These are phyloP conservation scores for Talaromyces atroroseus DNA, from an alignment of 2,329 filamentous ascomycete species.

Conservation along the genomic window DNA sequence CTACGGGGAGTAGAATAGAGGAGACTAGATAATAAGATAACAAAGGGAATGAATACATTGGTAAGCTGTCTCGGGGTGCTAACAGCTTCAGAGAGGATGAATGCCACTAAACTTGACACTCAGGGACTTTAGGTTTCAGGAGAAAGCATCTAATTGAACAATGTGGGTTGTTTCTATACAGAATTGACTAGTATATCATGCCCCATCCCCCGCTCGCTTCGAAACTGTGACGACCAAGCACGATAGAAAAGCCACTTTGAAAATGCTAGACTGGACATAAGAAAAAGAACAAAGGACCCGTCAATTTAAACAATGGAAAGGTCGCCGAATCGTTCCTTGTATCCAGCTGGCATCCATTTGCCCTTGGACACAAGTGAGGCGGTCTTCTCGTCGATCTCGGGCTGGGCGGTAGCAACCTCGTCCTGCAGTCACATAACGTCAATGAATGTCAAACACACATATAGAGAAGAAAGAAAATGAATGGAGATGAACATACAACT, in stretches of 20 bases:
- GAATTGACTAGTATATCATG: conserved; percentile 24
- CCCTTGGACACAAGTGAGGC: conserved; percentile 92
- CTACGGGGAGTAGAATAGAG: too few relatives aligned
- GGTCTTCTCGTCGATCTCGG: conserved; percentile 97
- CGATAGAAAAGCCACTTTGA: conserved; percentile 18
- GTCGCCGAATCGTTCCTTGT: conserved; percentile 99
- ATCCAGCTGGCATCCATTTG: conserved; percentile 95
- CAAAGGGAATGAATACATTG: conserved; percentile 11
- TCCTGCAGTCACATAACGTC: conserved; percentile 54
- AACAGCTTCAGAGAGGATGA: not conserved
- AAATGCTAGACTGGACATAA: conserved; percentile 6
- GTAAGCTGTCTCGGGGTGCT: not conserved
- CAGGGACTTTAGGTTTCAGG: conserved; percentile 16
- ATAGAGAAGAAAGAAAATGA: conserved; percentile 1
- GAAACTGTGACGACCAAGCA: conserved; percentile 13
- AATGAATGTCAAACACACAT: not conserved
- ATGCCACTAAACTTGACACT: conserved; percentile 4
- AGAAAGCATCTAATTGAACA: conserved; percentile 29
- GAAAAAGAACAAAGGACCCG: not conserved
- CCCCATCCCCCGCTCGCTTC: conserved; percentile 12
- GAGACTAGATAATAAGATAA: too few relatives aligned
- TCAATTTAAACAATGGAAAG: conserved; percentile 76
- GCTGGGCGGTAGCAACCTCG: conserved; percentile 87
- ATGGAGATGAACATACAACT: conserved; percentile 64
- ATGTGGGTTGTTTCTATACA: conserved; percentile 32